These are phyloP conservation scores for Jatropha curcas DNA, from an alignment of 345 rosid genomes.

Conservation along the genomic window DNA sequence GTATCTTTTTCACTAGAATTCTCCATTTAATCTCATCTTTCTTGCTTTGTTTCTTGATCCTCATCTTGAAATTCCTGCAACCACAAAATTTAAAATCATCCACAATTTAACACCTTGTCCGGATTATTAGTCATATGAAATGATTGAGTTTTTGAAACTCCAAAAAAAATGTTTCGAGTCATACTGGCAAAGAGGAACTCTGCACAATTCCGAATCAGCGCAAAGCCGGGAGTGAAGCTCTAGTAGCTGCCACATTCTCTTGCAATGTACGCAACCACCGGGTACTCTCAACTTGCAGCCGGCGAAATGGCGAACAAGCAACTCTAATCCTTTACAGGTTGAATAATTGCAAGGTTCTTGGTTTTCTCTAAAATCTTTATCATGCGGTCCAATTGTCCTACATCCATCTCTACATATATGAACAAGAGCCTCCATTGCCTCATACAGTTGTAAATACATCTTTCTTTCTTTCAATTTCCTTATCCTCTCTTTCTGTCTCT, in stretches of 20 bases:
- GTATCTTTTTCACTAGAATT: conserved; percentile 64
- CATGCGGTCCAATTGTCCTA: conserved; percentile 83
- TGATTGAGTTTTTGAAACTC: too few species aligned
- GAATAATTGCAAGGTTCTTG: conserved; percentile 57
- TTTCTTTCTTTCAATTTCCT: conserved; percentile 53
- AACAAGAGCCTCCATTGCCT: conserved; percentile 93
- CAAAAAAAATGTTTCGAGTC: background rate
- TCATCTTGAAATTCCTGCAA: conserved; percentile 68
- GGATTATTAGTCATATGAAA: too few species aligned
- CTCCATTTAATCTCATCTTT: conserved; percentile 74
- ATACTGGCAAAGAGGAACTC: conserved; percentile 90
- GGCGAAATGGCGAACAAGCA: conserved; percentile 75
- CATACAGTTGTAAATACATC: conserved; percentile 69
- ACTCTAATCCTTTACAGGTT: conserved; percentile 82
- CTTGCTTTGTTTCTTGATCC: conserved; percentile 62
- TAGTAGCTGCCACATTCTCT: conserved; percentile 92
- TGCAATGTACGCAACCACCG: conserved; percentile 85
- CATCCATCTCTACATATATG: conserved; percentile 94
- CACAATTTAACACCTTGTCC: too few species aligned
- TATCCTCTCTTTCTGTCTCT: conserved; percentile 55
- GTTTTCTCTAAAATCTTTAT: conserved; percentile 54
- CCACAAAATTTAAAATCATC: background rate
- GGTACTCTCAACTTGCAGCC: conserved; percentile 72
- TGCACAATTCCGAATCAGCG: conserved; percentile 51
- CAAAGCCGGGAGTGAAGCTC: conserved; percentile 87